A percentile compares a stretch with the other conserved stretches of the same genome.
phyloP scores from a whole-genome alignment of 192 early-diverging fungal genomes.

The Entomortierella parvispora region DNA sequence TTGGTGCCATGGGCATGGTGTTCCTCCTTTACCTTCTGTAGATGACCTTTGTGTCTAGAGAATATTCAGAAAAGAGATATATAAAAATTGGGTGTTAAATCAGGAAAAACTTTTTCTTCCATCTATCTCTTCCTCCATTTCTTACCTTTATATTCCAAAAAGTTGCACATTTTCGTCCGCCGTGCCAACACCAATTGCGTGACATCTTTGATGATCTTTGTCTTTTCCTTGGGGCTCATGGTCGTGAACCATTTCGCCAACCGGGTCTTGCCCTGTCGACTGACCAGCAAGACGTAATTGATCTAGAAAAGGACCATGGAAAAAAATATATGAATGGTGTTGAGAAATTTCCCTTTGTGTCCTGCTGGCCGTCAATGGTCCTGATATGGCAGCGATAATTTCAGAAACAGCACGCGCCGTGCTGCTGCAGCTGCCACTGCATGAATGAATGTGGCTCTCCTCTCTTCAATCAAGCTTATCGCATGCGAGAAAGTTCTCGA shows the following conservation, averaged over 20 bases:
- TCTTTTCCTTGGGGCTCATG: slow-evolving; percentile 88
- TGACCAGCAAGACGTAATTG: slow-evolving; percentile 82
- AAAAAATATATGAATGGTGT: not conserved
- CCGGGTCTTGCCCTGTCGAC: slow-evolving; percentile 85
- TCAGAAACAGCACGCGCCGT: no score
- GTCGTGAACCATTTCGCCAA: slow-evolving; percentile 87
- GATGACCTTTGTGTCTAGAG: slow-evolving; percentile 68
- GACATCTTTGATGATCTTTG: slow-evolving; percentile 94
- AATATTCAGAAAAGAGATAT: not conserved
- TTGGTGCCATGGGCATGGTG: not conserved
- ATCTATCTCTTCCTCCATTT: no score
- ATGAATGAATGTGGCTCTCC: no score
- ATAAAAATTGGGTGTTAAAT: no score
- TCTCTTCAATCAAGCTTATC: no score
- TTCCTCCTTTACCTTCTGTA: slow-evolving; percentile 62
- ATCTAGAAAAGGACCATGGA: slow-evolving; percentile 53
- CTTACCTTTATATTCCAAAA: slow-evolving; percentile 96
- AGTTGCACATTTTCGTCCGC: slow-evolving; percentile 97
- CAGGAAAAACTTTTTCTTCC: no score
- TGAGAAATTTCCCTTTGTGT: no score
- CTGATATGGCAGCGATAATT: no score
- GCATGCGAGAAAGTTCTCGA: no score
- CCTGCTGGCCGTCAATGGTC: no score
- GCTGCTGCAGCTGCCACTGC: no score
- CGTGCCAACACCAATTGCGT: slow-evolving; percentile 88